Base-by-base conservation (phyloP, 768 basidiomycete species). In the Hericium rajendrae region DNA sequence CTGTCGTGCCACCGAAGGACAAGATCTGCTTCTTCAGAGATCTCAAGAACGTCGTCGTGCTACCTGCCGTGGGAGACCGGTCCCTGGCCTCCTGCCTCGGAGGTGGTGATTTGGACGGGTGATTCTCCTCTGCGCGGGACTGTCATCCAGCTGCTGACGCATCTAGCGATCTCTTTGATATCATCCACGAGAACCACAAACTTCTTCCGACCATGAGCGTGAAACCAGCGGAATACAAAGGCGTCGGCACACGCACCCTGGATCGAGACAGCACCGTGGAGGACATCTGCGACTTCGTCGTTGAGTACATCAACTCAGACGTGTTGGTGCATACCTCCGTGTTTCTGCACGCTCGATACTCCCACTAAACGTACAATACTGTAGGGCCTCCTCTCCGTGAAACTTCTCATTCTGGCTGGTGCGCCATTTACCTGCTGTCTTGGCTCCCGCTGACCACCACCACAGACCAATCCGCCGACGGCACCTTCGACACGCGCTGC, bases 301-400 rank as follows among this genome's bases (percentile, higher is more conserved):
- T 90, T 12, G 84, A 92, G 62, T 93, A 91, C 57, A 89, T 93
- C 66, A 78, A 88, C 60, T 89, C 89, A 0, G 88, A 92, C 64
- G 79, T 90, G 46, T 70, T 90, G 77, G 88, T 89, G 70, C 16
- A 77, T 65, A 6, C 9, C 13, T 1, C 3, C 38, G 11, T 15
- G 11, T 16, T 20, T 26, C 18, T 18, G n/a, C 3, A 11, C 24
- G 11, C 54, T 58, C 26, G 22, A 2, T 22, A 22, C 22, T 22
- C 22, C 22, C 22, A 22, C 22, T 22, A 22, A 22, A 22, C 2
- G 22, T 22, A 22, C 22, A 22, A 22, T 22, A 22, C 8, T 57
- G 43, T 39, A 88, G 88, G 88, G 88, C 12, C 71, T 91, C 11
- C 61, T 91, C n/a, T 83, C 88, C 1, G 80, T 81, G 59, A 75